A percentile compares a stretch with the other conserved stretches of the same genome.
phyloP scores from a whole-genome alignment of 2,329 filamentous ascomycete genomes.

The Phyllosticta ampelicida region DNA sequence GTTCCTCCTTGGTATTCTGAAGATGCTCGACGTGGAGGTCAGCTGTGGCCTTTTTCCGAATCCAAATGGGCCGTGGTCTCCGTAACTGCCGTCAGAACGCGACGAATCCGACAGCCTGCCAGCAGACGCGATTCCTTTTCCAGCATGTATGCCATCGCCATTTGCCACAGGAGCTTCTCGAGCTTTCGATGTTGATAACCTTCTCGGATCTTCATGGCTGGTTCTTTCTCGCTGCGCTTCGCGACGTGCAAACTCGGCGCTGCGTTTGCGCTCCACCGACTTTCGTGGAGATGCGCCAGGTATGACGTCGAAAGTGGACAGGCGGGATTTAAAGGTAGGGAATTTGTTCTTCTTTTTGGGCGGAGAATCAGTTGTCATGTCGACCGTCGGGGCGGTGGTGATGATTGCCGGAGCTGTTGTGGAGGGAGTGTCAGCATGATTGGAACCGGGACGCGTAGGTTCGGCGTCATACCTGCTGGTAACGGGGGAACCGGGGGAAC shows the following conservation, averaged over 20 bases:
- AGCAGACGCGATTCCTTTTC: neutral
- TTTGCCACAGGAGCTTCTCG: conserved; percentile 44
- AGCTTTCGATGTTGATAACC: conserved; percentile 48
- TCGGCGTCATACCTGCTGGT: conserved; percentile 21
- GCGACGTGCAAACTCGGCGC: conserved; percentile 4
- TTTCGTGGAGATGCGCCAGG: conserved; percentile 16
- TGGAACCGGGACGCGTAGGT: conserved; percentile 1
- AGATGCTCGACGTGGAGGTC: conserved; percentile 62
- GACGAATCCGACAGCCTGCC: conserved; percentile 66
- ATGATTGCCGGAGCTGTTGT: conserved; percentile 58
- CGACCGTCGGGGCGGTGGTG: conserved; percentile 74
- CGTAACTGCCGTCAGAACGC: conserved; percentile 73
- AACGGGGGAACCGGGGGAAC: conserved; percentile 34
- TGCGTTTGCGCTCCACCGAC: conserved; percentile 25
- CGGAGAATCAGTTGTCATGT: conserved; percentile 14
- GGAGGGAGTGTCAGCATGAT: conserved; percentile 17
- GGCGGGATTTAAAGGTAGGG: conserved; percentile 25
- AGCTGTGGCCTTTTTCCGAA: conserved; percentile 21
- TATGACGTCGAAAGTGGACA: conserved; percentile 27
- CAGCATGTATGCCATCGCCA: conserved; percentile 44
- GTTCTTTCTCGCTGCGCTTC: neutral
- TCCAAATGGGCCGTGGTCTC: conserved; percentile 31
- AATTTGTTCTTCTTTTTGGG: conserved; percentile 23
- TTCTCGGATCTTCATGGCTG: conserved; percentile 35
- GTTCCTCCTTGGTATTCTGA: conserved; percentile 66